Base-by-base conservation (phyloP, 2,329 filamentous ascomycete species). In the Talaromyces piceae region DNA sequence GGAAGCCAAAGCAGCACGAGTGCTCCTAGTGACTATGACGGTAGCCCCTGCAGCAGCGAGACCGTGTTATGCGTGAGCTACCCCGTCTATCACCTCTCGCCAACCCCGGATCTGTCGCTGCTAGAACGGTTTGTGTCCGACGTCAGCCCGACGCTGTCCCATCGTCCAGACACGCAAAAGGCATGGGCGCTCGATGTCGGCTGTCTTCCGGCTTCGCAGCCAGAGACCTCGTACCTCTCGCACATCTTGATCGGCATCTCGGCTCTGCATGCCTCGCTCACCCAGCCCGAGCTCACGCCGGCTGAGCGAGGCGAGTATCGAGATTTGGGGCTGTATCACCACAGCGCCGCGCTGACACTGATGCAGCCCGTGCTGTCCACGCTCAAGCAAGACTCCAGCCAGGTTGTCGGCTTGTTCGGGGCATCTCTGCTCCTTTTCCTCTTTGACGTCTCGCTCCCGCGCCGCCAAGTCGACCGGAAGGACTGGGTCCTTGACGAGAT, bases 221-320 rank as follows among this genome's bases (percentile, higher is more conserved):
- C 49, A 41, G 5, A 37, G 25, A n/a, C 33, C 23, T 51, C 39
- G 8, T 51, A 51, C 22, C 49, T 51, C 8, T 47, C 49, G 2
- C 49, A 51, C 30, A 26, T 51, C 11, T n/a, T 47, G 5, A 51
- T 51, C 12, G 44, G 44, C 7, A 47, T 51, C 18, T 51, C 49
- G 1, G 33, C 45, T 16, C 44, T 51, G 9, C 49, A 51, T 22
- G 30, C 39, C 33, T 51, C 25, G 20, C 22, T 51, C 5, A 47
- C 44, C 1, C 23, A 51, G 12, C 37, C 3, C 39, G 16, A 2
- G 3, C n/a, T 23, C 3, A 20, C 20, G 16, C 6, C 4, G 5
- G 13, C 18, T n/a, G 26, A 47, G 20, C 41, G 25, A 20, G 26
- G 3, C 13, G 3, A 3, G 13, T 33, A 22, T 16, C 33, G 20